Percentiles rank a stretch among this genome's conserved stretches.
phyloP scores from a whole-genome alignment of 1,284 basidiomycete species.

The Coniferiporia weirii region DNA sequence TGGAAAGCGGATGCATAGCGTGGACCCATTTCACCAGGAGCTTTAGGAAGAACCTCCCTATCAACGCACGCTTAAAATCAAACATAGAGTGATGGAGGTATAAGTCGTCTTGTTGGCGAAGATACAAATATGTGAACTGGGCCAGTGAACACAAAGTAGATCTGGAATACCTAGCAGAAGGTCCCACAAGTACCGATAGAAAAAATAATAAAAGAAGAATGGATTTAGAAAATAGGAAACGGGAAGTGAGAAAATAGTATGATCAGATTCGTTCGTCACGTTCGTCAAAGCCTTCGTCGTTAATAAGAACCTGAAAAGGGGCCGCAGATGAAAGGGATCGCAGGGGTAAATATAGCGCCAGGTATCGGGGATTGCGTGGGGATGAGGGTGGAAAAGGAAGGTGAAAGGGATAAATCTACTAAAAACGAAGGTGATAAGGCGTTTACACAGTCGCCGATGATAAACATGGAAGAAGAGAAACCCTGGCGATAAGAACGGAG shows the following conservation, averaged over 20 bases:
- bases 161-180: constrained; percentile 30
- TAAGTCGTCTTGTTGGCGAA: constrained; percentile 1
- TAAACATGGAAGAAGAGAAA: constrained; percentile 3
- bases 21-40: too few species aligned
- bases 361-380: constrained; percentile 1
- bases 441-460: constrained; percentile 7
- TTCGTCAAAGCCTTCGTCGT: constrained; percentile 6
- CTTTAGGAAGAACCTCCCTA: too few species aligned
- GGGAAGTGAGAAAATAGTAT: constrained; percentile 1
- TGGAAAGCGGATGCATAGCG: not conserved
- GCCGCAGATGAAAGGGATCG: not conserved
- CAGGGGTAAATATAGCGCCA: not conserved
- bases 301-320: constrained; percentile 2
- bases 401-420: not conserved
- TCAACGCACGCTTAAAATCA: too few species aligned
- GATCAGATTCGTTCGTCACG: constrained; percentile 9
- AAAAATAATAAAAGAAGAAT: constrained; percentile 21
- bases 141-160: not conserved
- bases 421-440: constrained; percentile 16
- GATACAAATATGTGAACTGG: constrained; percentile 1
- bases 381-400: constrained; percentile 1
- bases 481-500: not conserved
- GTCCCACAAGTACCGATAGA: constrained; percentile 37
- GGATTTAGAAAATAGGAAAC: constrained; percentile 14
- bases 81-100: not conserved